Evolutionary conservation across 2,329 filamentous ascomycete species (phyloP), one percentile per base, ranked within the genome.

Genomic region (Saccharata proteae): DNA sequence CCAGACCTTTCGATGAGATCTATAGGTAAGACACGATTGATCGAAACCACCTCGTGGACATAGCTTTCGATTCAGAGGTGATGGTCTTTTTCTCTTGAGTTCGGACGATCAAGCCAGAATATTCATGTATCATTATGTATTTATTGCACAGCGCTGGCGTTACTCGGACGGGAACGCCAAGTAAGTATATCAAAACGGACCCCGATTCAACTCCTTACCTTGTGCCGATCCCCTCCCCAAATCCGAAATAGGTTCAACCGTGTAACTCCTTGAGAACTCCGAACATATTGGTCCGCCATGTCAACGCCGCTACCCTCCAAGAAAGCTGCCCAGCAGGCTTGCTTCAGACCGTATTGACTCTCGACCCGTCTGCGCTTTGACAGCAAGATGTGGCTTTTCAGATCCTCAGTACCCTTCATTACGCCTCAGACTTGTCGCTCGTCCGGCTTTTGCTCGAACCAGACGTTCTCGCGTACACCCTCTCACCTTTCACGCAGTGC

Each of bases 1-100:
- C 88, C 4, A 68, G 90, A 48, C 90, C 90, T 2, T 98, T 98
- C 58, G 85, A 96, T 55, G 88, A 96, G 54, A 85, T 98, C 32
- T 98, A 93, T 56, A 77, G 83, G 54, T 88, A 16, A 36, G 12
- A n/a, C n/a, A n/a, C n/a, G n/a, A n/a, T n/a, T n/a, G n/a, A n/a
- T n/a, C n/a, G n/a, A n/a, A n/a, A n/a, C n/a, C n/a, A n/a, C n/a
- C n/a, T n/a, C n/a, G n/a, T n/a, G n/a, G n/a, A n/a, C n/a, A n/a
- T n/a, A n/a, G n/a, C n/a, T n/a, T n/a, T n/a, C n/a, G n/a, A n/a
- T n/a, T n/a, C n/a, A n/a, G n/a, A n/a, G n/a, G n/a, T n/a, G n/a
- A n/a, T n/a, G n/a, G n/a, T n/a, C n/a, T n/a, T n/a, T n/a, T n/a
- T n/a, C n/a, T n/a, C n/a, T n/a, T n/a, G n/a, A n/a, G n/a, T n/a